Conservation (phyloP, 1,139 yeast genomes). For the Kazachstania sp. region DNA sequence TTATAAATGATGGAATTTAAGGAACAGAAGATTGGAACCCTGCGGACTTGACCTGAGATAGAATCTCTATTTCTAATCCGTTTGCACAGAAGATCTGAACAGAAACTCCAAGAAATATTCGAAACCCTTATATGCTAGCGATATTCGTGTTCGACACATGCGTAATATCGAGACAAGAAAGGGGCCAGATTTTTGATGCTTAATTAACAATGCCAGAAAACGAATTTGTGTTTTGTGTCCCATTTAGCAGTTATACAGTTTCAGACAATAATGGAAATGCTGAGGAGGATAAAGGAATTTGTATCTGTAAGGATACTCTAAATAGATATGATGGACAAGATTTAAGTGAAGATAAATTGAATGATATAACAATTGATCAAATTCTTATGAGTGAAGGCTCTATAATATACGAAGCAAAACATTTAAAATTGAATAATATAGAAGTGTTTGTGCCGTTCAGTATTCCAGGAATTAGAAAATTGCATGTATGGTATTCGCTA, state of each 20-base stretch:
- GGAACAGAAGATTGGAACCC: no score
- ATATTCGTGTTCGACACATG: no score
- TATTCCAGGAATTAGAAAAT: conserved; percentile 1
- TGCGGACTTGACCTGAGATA: no score
- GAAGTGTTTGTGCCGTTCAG: conserved; percentile 6
- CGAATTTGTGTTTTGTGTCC: conserved; percentile 13
- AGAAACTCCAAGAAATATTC: no score
- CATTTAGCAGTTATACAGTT: background rate
- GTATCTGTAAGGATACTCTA: background rate
- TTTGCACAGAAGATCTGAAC: no score
- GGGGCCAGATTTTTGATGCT: no score
- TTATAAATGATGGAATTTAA: no score
- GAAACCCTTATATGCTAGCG: no score
- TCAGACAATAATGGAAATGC: background rate
- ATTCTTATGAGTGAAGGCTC: conserved; percentile 19
- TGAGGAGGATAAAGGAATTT: conserved; percentile 2
- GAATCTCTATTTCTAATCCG: no score
- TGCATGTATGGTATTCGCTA: conserved; percentile 20
- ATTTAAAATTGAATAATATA: conserved; percentile 6
- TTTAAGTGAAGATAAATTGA: background rate
- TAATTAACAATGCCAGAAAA: background rate
- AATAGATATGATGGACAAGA: background rate
- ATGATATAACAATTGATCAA: conserved; percentile 2
- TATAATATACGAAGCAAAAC: conserved; percentile 8
- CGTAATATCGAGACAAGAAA: no score